Base-by-base conservation (phyloP, 108 stramenopile genomes). In the Cyclotella cryptica region DNA sequence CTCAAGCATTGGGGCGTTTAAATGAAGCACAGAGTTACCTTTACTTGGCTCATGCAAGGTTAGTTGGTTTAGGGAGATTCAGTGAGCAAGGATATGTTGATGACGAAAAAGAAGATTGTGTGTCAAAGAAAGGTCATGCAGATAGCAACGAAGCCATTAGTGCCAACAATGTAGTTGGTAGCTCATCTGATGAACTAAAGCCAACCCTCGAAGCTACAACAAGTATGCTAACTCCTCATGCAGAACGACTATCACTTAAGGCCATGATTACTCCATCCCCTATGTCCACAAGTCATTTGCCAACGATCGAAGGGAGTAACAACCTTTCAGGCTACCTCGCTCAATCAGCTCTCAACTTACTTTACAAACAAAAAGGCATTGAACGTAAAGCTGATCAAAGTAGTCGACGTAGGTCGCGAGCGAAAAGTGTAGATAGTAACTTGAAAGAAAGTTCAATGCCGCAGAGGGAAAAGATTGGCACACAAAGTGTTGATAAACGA, bases 1-100 rank as follows among this genome's bases (percentile, higher is more conserved):
- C 68, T 18, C 68, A 69, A 69, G 51, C 68, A 9, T 46, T 69
- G 12, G 68, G 68, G 3, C 52, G 68, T 12, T 53, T 69, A 51
- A 53, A 35, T 11, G 68, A 29, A 40, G 68, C 68, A 21, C 68
- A 69, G 13, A 69, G 30, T 30, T 69, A 47, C 35, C 52, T 69
- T 18, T 46, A 46, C 17, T 29, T 69, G 18, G 68, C 68, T 14
- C 68, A 69, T 53, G 68, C 44, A 17, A 45, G 68, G 15, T 39
- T 69, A 17, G 68, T 69, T 22, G 68, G 68, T 30, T 54, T 69
- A 21, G 68, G 68, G 17, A 45, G 47, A 52, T 53, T 47, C 29
- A 30, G 53, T 29, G 68, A 69, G 29, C 11, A 46, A 24, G 45
- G 22, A 46, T 14, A 46, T 27, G 24, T n/a, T 40, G 39, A 40